Evolutionary conservation across 2,329 filamentous ascomycete species (phyloP).

Genomic region (Clonostachys rhizophaga): DNA sequence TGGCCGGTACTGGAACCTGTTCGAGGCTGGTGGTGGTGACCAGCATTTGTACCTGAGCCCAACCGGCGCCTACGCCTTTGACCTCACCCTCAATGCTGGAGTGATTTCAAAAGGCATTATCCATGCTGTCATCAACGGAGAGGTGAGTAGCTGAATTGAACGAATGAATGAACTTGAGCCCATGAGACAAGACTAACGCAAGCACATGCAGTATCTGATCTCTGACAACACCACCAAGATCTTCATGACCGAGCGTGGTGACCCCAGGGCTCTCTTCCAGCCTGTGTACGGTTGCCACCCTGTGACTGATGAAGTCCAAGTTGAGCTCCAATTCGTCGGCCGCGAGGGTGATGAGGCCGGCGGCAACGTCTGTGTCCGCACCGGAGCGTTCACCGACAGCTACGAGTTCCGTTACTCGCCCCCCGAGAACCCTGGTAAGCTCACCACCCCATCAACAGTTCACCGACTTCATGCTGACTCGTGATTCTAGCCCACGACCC

Average conservation of each 20-base stretch:
- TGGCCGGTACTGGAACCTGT: slow-evolving; percentile 27
- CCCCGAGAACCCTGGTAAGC: slow-evolving; percentile 26
- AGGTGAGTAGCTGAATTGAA: slow-evolving; percentile 23
- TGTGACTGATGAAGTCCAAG: slow-evolving; percentile 30
- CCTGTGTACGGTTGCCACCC: slow-evolving; percentile 34
- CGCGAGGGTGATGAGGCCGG: slow-evolving; percentile 19
- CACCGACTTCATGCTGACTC: not conserved
- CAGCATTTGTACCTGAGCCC: slow-evolving; percentile 32
- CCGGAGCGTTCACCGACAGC: slow-evolving; percentile 21
- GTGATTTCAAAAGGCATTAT: slow-evolving; percentile 23
- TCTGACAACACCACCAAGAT: slow-evolving; percentile 39
- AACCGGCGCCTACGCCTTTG: slow-evolving; percentile 24
- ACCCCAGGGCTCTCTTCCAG: slow-evolving; percentile 32
- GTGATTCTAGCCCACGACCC: not conserved
- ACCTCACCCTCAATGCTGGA: slow-evolving; percentile 29
- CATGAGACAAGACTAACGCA: too few relatives aligned
- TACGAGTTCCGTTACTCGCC: slow-evolving; percentile 38
- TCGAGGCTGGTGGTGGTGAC: slow-evolving; percentile 27
- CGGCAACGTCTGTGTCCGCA: slow-evolving; percentile 31
- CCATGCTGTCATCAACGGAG: slow-evolving; percentile 36
- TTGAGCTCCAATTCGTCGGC: slow-evolving; percentile 23
- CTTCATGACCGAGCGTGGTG: slow-evolving; percentile 38
- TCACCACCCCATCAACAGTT: not conserved
- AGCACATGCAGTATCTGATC: slow-evolving; percentile 20
- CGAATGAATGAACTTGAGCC: too few relatives aligned